These are phyloP conservation scores for Salix purpurea DNA, from an alignment of 345 rosid genomes.

Conservation along the genomic window DNA sequence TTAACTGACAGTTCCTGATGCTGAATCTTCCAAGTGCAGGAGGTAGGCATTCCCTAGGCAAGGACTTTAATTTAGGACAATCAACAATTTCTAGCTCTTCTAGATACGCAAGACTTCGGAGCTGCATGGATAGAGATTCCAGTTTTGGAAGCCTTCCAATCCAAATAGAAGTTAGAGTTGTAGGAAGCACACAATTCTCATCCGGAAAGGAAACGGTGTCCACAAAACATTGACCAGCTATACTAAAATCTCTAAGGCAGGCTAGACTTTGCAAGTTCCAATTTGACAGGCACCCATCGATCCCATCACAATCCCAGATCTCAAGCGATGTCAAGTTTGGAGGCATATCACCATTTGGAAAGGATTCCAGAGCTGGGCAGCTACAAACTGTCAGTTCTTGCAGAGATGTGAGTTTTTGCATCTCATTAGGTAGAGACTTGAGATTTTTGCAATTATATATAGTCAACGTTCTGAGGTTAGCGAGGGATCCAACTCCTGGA, in stretches of 20 bases:
- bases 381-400: not conserved
- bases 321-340: constrained; percentile 8
- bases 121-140: constrained; percentile 8
- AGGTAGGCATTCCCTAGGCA: constrained; percentile 19
- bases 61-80: constrained; percentile 15
- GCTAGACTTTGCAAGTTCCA: constrained; percentile 19
- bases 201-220: not conserved
- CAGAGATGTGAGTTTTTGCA: constrained; percentile 16
- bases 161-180: not conserved
- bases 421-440: constrained; percentile 11
- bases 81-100: constrained; percentile 7
- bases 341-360: constrained; percentile 18
- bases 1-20: constrained; percentile 15
- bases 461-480: not conserved
- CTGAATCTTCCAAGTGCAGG: constrained; percentile 14
- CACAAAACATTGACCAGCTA: constrained; percentile 6
- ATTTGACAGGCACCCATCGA: constrained; percentile 5
- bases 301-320: constrained; percentile 8
- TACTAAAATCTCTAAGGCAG: constrained; percentile 16
- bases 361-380: constrained; percentile 13
- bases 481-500: not conserved
- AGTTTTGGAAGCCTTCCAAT: not conserved
- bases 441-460: not conserved
- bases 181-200: not conserved
- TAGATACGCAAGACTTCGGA: constrained; percentile 15